These are phyloP conservation scores for Penicillium sp. DNA, from an alignment of 2,329 filamentous ascomycete species.

Conservation along the genomic window DNA sequence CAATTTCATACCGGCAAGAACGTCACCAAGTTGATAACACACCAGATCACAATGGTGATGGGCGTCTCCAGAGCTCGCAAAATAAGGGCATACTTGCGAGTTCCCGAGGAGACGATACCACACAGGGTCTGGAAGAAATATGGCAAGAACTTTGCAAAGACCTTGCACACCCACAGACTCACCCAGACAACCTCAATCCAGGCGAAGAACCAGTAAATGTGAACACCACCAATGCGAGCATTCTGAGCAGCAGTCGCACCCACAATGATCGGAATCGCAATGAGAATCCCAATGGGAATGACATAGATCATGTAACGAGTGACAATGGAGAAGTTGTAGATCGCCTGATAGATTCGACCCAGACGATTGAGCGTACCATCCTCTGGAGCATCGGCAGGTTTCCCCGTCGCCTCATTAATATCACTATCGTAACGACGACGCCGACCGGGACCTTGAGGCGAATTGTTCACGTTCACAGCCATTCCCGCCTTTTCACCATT, in stretches of 20 bases:
- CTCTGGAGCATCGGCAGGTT: slow-evolving; percentile 38
- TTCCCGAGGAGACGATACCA: slow-evolving; percentile 59
- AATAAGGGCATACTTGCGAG: slow-evolving; percentile 58
- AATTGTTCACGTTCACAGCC: slow-evolving; percentile 6
- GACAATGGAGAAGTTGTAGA: slow-evolving; percentile 57
- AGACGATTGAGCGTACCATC: slow-evolving; percentile 54
- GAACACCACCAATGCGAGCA: slow-evolving; percentile 51
- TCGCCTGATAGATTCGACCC: slow-evolving; percentile 55
- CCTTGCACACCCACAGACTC: slow-evolving; percentile 57
- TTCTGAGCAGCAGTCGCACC: slow-evolving; percentile 48
- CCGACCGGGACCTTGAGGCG: slow-evolving; percentile 23
- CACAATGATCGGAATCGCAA: slow-evolving; percentile 59
- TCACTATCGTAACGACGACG: slow-evolving; percentile 26
- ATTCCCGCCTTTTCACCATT: slow-evolving; percentile 30
- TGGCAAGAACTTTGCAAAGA: slow-evolving; percentile 54
- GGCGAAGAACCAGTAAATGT: slow-evolving; percentile 56
- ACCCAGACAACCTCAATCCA: slow-evolving; percentile 63
- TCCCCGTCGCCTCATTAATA: slow-evolving; percentile 29
- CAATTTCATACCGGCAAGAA: slow-evolving; percentile 47
- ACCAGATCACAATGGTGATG: slow-evolving; percentile 56
- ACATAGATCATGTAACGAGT: slow-evolving; percentile 61
- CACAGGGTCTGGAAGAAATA: slow-evolving; percentile 56
- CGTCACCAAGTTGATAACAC: slow-evolving; percentile 54
- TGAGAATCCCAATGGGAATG: slow-evolving; percentile 50
- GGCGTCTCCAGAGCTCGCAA: slow-evolving; percentile 55